Evolutionary conservation across 768 basidiomycete species (phyloP), one percentile per base, ranked within the genome.

Genomic region (Agrocybe praecox): DNA sequence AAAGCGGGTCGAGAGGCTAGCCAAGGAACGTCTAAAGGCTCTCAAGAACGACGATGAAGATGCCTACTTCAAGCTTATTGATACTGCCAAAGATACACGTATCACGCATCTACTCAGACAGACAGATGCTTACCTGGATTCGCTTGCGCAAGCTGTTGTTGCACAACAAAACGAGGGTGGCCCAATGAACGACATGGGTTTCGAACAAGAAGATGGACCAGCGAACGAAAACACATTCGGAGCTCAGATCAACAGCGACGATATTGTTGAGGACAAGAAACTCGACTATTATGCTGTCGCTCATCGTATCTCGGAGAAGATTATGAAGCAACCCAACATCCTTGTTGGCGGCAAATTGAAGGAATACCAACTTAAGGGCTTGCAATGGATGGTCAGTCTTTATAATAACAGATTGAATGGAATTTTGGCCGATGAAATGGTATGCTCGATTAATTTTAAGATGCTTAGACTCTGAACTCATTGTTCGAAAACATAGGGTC

Each of bases 11-110:
- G 97, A 98, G 75, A 81, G 94, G 54, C 87, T 99, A 45, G 88
- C 91, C 46, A 98, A 98, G 78, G 97, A 98, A 72, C 94, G 96
- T 92, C 77, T 99, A 61, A 94, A 92, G 77, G 97, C 96, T 8
- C 86, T 98, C 63, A 95, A 96, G 75, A 91, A 91, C 24, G 96
- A 98, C 68, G 96, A 99, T 76, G 97, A 99, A 78, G 97, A 98
- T 74, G 96, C 94, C n/a, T 99, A 99, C 74, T 89, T 98, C 85
- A 95, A 95, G 69, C 90, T 99, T 66, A 93, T 99, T 66, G 97
- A 98, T 72, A 97, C 96, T 17, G 96, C 96, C 56, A 99, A 99
- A 72, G 97, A 99, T 67, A 98, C 96, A 10, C 90, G 97, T 73
- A 98, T 99, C 74, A 97, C 96, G 0, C 97, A 98, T 74, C 79